Conservation (phyloP, 1,284 basidiomycete species). For the Leccinum subspadiceum region DNA sequence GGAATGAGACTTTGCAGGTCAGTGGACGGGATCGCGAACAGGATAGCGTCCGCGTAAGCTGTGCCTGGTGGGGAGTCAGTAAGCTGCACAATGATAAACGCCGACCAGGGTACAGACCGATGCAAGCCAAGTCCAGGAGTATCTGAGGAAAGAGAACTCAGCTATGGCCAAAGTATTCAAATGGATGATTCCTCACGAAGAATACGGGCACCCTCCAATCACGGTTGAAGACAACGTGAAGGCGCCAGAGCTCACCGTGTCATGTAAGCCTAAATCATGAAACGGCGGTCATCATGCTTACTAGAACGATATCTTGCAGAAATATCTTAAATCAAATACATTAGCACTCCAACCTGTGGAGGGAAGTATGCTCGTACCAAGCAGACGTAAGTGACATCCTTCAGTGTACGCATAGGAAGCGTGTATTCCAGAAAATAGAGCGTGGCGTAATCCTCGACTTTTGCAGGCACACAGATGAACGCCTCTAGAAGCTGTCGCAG, state of each 20-base stretch:
- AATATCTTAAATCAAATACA: slow-evolving; percentile 6
- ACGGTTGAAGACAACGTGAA: slow-evolving; percentile 18
- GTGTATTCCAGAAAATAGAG: slow-evolving; percentile 15
- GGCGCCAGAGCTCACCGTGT: slow-evolving; percentile 14
- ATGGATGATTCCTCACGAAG: slow-evolving; percentile 6
- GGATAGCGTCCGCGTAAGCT: slow-evolving; percentile 15
- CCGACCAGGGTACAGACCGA: slow-evolving; percentile 6
- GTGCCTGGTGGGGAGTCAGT: slow-evolving; percentile 5
- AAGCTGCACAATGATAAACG: neutral
- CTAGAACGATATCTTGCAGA: slow-evolving; percentile 17
- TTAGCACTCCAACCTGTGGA: neutral
- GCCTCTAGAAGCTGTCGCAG: slow-evolving; percentile 19
- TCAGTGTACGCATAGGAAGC: slow-evolving; percentile 9
- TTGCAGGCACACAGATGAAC: slow-evolving; percentile 13
- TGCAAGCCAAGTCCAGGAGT: slow-evolving; percentile 18
- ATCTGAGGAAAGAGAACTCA: slow-evolving; percentile 8
- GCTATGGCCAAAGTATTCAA: neutral
- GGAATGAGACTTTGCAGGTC: slow-evolving; percentile 8
- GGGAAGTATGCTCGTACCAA: slow-evolving; percentile 5
- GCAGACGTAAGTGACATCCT: slow-evolving; percentile 15
- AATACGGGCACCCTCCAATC: slow-evolving; percentile 14
- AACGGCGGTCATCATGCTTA: slow-evolving; percentile 1
- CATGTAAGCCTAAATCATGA: neutral
- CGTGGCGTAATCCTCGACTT: slow-evolving; percentile 7
- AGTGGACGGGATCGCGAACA: slow-evolving; percentile 13